Conservation (phyloP, 208 protist species). For the Phytomonas francai region DNA sequence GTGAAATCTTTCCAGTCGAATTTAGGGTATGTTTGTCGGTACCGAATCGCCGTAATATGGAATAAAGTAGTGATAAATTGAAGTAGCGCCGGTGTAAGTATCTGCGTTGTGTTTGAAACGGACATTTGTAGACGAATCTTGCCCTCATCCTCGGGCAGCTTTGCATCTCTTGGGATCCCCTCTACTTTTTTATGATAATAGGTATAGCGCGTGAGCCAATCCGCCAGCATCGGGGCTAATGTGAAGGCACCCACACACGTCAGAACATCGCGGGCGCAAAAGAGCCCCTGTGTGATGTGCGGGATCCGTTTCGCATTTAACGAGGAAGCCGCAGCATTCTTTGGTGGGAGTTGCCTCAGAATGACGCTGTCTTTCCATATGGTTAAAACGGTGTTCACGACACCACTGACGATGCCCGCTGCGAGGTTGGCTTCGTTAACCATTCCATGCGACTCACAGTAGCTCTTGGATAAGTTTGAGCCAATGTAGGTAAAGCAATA, state of each 20-base stretch:
- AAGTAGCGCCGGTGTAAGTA: slow-evolving; percentile 61
- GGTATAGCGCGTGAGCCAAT: slow-evolving; percentile 43
- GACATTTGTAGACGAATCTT: slow-evolving; percentile 53
- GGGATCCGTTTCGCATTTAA: slow-evolving; percentile 55
- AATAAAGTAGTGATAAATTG: slow-evolving; percentile 79
- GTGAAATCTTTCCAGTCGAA: slow-evolving; percentile 50
- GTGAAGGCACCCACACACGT: slow-evolving; percentile 80
- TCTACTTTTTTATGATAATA: slow-evolving; percentile 48
- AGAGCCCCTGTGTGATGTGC: slow-evolving; percentile 68
- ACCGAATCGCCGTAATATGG: slow-evolving; percentile 82
- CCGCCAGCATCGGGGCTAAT: slow-evolving; percentile 63
- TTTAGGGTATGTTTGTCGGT: slow-evolving; percentile 80
- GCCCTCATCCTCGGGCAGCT: slow-evolving; percentile 41
- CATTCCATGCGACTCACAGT: slow-evolving; percentile 63
- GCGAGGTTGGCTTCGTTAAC: slow-evolving; percentile 44
- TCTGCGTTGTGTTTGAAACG: slow-evolving; percentile 56
- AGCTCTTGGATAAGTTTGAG: slow-evolving; percentile 76
- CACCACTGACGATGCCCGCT: slow-evolving; percentile 52
- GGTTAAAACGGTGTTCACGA: slow-evolving; percentile 66
- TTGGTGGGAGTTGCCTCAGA: slow-evolving; percentile 53
- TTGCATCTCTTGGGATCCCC: slow-evolving; percentile 20
- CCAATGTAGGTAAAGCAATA: slow-evolving; percentile 72
- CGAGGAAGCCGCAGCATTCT: slow-evolving; percentile 23
- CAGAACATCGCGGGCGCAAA: slow-evolving; percentile 66
- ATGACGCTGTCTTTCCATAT: slow-evolving; percentile 86